phyloP scores from a whole-genome alignment of 768 basidiomycete genomes.

The Trametes cubensis region DNA sequence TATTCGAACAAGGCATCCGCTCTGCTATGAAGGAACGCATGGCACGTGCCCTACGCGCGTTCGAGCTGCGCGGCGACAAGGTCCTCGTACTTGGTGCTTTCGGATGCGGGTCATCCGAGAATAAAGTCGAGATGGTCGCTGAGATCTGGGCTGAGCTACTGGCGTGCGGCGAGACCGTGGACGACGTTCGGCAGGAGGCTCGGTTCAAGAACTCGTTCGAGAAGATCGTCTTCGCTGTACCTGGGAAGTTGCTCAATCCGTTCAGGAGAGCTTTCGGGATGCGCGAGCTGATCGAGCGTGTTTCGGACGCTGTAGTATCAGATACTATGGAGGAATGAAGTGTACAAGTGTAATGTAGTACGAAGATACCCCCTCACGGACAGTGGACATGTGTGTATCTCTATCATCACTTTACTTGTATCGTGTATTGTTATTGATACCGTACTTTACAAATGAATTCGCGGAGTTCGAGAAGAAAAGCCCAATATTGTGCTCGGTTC shows the following conservation, averaged over 20 bases:
- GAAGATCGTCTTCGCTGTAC: slow-evolving; percentile 46
- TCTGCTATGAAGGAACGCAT: slow-evolving; percentile 50
- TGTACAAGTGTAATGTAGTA: neutral
- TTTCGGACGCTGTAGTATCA: slow-evolving; percentile 21
- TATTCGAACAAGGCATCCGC: slow-evolving; percentile 45
- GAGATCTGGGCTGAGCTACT: slow-evolving; percentile 51
- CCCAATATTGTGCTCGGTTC: too few species aligned
- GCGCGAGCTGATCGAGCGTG: slow-evolving; percentile 42
- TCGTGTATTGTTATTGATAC: neutral
- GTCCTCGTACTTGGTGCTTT: slow-evolving; percentile 48
- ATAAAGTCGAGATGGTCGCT: slow-evolving; percentile 45
- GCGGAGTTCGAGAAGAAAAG: too few species aligned
- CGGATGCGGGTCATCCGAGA: slow-evolving; percentile 47
- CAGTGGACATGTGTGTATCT: slow-evolving; percentile 11
- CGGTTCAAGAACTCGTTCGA: slow-evolving; percentile 47
- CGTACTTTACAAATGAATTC: neutral
- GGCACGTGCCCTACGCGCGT: slow-evolving; percentile 48
- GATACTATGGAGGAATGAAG: neutral
- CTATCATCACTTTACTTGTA: slow-evolving; percentile 4
- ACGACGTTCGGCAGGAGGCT: slow-evolving; percentile 29
- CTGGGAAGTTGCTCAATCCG: slow-evolving; percentile 38
- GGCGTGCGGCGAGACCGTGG: slow-evolving; percentile 36
- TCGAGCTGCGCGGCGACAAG: slow-evolving; percentile 44
- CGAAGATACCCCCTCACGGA: slow-evolving; percentile 9
- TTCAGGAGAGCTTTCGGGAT: slow-evolving; percentile 47